phyloP scores from a whole-genome alignment of 2,329 filamentous ascomycete species.

The Botryosphaeria dothidea region DNA sequence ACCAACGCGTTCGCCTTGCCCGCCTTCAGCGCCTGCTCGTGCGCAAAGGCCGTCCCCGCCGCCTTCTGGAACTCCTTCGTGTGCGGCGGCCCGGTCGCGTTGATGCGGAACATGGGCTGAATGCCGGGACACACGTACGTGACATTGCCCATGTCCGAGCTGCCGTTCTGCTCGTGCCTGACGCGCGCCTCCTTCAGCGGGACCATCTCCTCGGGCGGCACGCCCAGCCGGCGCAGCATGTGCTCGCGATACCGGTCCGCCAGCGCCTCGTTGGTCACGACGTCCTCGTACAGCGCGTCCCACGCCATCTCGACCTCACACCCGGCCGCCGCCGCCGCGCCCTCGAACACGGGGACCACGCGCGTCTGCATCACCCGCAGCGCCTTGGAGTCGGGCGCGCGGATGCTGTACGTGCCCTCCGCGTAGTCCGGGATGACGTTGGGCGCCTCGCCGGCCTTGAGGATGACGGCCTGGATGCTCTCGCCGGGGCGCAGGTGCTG shows the following conservation, averaged over 20 bases:
- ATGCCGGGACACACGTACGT: slow-evolving; percentile 24
- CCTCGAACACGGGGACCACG: slow-evolving; percentile 48
- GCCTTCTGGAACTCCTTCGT: slow-evolving; percentile 23
- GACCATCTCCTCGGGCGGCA: slow-evolving; percentile 2
- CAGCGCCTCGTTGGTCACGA: slow-evolving; percentile 9
- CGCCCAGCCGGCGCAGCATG: neutral
- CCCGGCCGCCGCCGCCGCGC: slow-evolving; percentile 52
- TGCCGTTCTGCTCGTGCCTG: slow-evolving; percentile 15
- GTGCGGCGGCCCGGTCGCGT: slow-evolving; percentile 22
- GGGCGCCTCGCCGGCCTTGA: slow-evolving; percentile 30
- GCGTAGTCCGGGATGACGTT: slow-evolving; percentile 44
- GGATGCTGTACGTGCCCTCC: slow-evolving; percentile 39
- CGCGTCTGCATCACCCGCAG: slow-evolving; percentile 32
- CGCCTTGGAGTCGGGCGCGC: slow-evolving; percentile 29
- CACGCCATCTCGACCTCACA: slow-evolving; percentile 6
- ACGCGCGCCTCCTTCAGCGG: slow-evolving; percentile 1
- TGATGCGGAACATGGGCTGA: slow-evolving; percentile 25
- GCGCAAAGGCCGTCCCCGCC: slow-evolving; percentile 20
- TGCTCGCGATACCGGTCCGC: slow-evolving; percentile 1
- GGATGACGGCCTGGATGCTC: slow-evolving; percentile 38
- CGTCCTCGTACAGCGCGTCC: slow-evolving; percentile 18
- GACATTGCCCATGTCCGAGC: slow-evolving; percentile 26
- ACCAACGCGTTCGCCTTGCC: slow-evolving; percentile 22
- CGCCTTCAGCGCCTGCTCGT: slow-evolving; percentile 24
- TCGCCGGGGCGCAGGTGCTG: slow-evolving; percentile 43